Evolutionary conservation across 257 asterid species (phyloP), one percentile per base, ranked within the genome.

Genomic region (Solanum etuberosum): DNA sequence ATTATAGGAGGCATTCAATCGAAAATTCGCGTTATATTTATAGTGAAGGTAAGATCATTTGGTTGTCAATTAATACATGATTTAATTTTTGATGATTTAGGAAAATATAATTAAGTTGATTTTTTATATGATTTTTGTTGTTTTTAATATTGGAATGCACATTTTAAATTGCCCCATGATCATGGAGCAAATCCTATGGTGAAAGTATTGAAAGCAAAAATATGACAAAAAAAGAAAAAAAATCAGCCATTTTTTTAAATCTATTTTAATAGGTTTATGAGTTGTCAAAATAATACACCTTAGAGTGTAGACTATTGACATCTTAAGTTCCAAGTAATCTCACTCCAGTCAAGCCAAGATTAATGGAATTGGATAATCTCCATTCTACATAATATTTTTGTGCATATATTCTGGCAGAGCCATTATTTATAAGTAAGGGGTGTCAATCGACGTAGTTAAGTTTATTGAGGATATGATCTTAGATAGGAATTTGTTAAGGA

Each of bases 271-370:
- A 76, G 27, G 34, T 80, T 80, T 54, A 80, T 70, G 77, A 7
- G 84, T 6, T 20, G 84, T 80, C 65, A 29, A 76, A 42, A 80
- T 46, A 37, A 9, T 80, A 80, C 35, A 43, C 16, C 40, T 27
- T 43, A 16, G 38, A 46, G 40, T 80, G 65, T 18, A 46, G 38
- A 42, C 40, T 18, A 27, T 46, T 80, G 84, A 48, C 84, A 80
- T 27, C 84, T 46, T 46, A 18, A 18, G 12, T 80, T 29, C 67
- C n/a, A 46, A 80, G 25, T 80, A 27, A 27, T 80, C 67, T 29
- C 40, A 80, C 65, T 80, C 67, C 67, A 80, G 87, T 65, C 87
- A 38, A 23, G 87, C 87, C 80, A 84, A 84, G 61, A n/a, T 65
- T 63, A 67, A 67, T 67, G 37, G 42, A 84, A 48, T 42, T 84